Evolutionary conservation across 352 stramenopile species (phyloP).

Genomic region (Pythium graminicola): DNA sequence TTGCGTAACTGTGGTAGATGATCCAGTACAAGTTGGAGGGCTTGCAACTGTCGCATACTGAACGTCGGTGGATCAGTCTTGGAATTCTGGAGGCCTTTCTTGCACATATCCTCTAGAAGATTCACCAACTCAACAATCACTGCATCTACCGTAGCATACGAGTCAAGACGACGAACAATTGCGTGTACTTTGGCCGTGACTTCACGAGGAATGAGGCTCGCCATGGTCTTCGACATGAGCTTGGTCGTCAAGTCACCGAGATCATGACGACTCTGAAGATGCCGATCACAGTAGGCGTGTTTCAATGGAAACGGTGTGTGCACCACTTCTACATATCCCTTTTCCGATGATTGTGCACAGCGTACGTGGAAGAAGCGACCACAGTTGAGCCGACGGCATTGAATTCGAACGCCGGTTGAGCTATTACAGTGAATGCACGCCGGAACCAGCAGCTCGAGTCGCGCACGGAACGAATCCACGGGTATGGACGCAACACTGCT

Average conservation of each 20-base stretch:
- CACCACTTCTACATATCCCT: slow-evolving; percentile 3
- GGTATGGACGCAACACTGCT: neutral
- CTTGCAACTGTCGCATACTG: slow-evolving; percentile 55
- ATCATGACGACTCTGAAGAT: slow-evolving; percentile 41
- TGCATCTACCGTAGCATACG: slow-evolving; percentile 32
- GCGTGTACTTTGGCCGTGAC: slow-evolving; percentile 37
- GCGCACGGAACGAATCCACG: neutral
- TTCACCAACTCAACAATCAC: slow-evolving; percentile 37
- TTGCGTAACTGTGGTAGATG: slow-evolving; percentile 58
- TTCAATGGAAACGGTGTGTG: slow-evolving; percentile 29
- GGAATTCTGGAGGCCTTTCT: slow-evolving; percentile 39
- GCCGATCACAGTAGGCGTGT: slow-evolving; percentile 67
- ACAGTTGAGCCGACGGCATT: slow-evolving; percentile 52
- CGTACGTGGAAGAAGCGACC: slow-evolving; percentile 55
- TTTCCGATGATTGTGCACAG: slow-evolving; percentile 27
- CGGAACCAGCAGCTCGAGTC: slow-evolving; percentile 15
- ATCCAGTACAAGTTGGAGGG: slow-evolving; percentile 60
- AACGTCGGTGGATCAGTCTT: slow-evolving; percentile 50
- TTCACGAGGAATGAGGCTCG: slow-evolving; percentile 33
- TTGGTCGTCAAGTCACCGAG: slow-evolving; percentile 42
- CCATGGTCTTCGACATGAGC: slow-evolving; percentile 47
- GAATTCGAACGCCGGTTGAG: slow-evolving; percentile 36
- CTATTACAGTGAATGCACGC: slow-evolving; percentile 49
- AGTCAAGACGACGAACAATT: slow-evolving; percentile 35
- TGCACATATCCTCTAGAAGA: slow-evolving; percentile 43